Percentiles rank a stretch among this genome's conserved stretches.
phyloP scores from a whole-genome alignment of 495 filamentous ascomycete genomes.

The Trichoderma reesei region DNA sequence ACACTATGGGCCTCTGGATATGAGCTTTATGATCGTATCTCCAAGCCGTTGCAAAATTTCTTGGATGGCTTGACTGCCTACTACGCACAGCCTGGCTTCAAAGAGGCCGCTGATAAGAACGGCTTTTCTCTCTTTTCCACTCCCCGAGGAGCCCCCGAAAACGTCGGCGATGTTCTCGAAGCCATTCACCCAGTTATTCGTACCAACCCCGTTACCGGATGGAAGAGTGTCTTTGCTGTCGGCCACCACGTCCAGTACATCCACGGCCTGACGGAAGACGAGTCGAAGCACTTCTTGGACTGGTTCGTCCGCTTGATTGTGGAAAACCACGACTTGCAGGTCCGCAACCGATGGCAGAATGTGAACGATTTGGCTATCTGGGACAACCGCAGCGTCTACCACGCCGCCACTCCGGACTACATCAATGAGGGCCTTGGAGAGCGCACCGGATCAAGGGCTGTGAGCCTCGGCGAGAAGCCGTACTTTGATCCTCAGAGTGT shows the following conservation, averaged over 20 bases:
- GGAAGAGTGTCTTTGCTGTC: slow-evolving; percentile 60
- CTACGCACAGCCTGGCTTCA: slow-evolving; percentile 53
- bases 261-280: slow-evolving; percentile 56
- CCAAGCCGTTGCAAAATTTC: slow-evolving; percentile 52
- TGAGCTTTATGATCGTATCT: slow-evolving; percentile 70
- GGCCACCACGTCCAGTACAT: slow-evolving; percentile 52
- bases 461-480: slow-evolving; percentile 59
- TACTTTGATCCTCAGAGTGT: slow-evolving; percentile 55
- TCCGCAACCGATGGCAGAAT: slow-evolving; percentile 54
- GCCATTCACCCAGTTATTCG: slow-evolving; percentile 64
- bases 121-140: slow-evolving; percentile 46
- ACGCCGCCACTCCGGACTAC: slow-evolving; percentile 63
- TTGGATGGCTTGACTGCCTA: slow-evolving; percentile 60
- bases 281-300: slow-evolving; percentile 51
- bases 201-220: slow-evolving; percentile 76
- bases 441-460: slow-evolving; percentile 50
- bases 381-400: slow-evolving; percentile 66
- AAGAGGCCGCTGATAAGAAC: slow-evolving; percentile 42
- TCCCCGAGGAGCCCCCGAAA: slow-evolving; percentile 56
- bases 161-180: slow-evolving; percentile 50
- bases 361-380: slow-evolving; percentile 63
- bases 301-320: slow-evolving; percentile 55
- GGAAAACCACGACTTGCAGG: slow-evolving; percentile 76
- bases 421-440: slow-evolving; percentile 43
- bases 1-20: slow-evolving; percentile 72